Evolutionary conservation across 805 yeast species (phyloP).

Genomic region (Zygotorulaspora florentina): DNA sequence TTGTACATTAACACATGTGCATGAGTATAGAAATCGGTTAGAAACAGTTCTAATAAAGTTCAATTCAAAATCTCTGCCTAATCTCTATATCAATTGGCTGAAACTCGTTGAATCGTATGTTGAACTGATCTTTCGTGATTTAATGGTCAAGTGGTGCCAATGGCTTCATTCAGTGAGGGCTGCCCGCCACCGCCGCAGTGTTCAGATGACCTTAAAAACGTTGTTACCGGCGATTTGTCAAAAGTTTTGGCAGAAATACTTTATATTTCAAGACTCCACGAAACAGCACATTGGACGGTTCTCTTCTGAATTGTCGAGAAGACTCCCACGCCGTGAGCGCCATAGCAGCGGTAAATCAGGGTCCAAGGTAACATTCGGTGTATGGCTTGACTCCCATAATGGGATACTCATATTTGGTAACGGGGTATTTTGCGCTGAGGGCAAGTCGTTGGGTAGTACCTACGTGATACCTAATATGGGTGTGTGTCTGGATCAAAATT

Average conservation of each 20-base stretch:
- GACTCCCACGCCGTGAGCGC: neutral
- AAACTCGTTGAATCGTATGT: constrained; percentile 18
- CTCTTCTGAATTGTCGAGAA: constrained; percentile 2
- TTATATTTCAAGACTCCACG: constrained; percentile 12
- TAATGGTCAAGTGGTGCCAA: constrained; percentile 18
- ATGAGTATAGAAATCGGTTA: constrained; percentile 13
- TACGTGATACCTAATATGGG: constrained; percentile 17
- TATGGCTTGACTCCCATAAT: constrained; percentile 24
- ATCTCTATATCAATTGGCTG: constrained; percentile 14
- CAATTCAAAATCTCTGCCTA: constrained; percentile 3
- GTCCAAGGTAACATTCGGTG: constrained; percentile 9
- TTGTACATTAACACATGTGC: constrained; percentile 6
- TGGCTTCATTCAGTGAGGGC: constrained; percentile 16
- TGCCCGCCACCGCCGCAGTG: constrained; percentile 10
- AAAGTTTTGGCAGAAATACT: constrained; percentile 13
- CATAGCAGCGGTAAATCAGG: neutral
- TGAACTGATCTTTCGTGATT: constrained; percentile 16
- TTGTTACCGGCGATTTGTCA: constrained; percentile 6
- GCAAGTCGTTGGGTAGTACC: neutral
- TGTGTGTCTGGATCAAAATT: constrained; percentile 7
- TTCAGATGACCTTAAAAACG: constrained; percentile 8
- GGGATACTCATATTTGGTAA: constrained; percentile 22
- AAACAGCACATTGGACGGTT: constrained; percentile 9
- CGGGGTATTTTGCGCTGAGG: constrained; percentile 3
- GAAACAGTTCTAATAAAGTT: constrained; percentile 11